Conservation (phyloP, 148 eudicot genomes). For the Nyssa sinensis region DNA sequence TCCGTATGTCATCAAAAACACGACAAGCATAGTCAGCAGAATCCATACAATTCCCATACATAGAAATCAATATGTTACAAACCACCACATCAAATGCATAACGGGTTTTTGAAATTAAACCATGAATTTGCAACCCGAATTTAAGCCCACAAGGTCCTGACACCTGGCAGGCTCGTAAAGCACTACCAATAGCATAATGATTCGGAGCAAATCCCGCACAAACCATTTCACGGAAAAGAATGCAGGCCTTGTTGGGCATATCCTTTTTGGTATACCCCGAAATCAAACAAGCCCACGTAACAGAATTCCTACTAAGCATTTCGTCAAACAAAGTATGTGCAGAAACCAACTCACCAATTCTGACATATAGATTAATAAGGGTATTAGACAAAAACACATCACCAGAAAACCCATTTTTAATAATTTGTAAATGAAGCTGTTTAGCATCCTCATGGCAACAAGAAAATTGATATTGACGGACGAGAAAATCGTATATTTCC, state of each 20-base stretch:
- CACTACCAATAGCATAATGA: constrained; percentile 67
- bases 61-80: constrained; percentile 65
- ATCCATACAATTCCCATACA: constrained; percentile 61
- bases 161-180: constrained; percentile 62
- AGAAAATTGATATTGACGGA: constrained; percentile 33
- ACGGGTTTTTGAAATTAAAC: constrained; percentile 51
- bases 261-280: constrained; percentile 61
- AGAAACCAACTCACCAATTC: constrained; percentile 43
- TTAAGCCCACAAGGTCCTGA: constrained; percentile 37
- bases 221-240: constrained; percentile 47
- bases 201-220: constrained; percentile 42
- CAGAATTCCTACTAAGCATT: constrained; percentile 31
- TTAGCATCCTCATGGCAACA: constrained; percentile 35
- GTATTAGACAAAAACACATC: constrained; percentile 65
- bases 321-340: constrained; percentile 59
- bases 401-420: constrained; percentile 53
- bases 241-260: constrained; percentile 47
- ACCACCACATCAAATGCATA: constrained; percentile 49
- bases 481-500: constrained; percentile 32
- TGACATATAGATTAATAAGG: constrained; percentile 46
- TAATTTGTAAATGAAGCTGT: constrained; percentile 52
- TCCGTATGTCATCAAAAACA: constrained; percentile 50
- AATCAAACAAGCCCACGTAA: constrained; percentile 82
- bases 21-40: constrained; percentile 37
- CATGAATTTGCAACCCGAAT: constrained; percentile 72